These are phyloP conservation scores for Termitomyces sp. DNA, from an alignment of 768 basidiomycete species.

Conservation along the genomic window DNA sequence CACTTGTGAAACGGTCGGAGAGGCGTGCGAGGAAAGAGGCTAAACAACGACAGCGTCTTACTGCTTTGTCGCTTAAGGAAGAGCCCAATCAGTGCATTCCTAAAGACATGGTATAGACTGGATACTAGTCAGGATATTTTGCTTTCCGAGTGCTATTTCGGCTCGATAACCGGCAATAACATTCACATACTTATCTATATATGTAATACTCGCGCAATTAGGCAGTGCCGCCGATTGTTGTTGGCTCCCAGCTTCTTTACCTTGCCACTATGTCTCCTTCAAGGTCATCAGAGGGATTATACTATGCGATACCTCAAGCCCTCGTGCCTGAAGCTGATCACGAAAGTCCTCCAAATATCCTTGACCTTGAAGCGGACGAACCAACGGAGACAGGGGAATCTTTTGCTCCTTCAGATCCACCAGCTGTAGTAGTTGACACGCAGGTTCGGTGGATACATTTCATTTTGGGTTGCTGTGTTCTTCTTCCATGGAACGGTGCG, in stretches of 20 bases:
- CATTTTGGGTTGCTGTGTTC: constrained; percentile 54
- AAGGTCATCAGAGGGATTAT: constrained; percentile 33
- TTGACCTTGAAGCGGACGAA: constrained; percentile 29
- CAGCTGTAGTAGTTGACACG: constrained; percentile 21
- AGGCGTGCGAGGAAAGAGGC: constrained; percentile 49
- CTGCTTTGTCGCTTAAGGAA: constrained; percentile 47
- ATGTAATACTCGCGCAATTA: not conserved
- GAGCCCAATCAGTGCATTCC: constrained; percentile 62
- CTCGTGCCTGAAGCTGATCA: constrained; percentile 26
- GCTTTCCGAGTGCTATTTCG: too few species aligned
- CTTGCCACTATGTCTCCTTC: constrained; percentile 22
- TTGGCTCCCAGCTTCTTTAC: constrained; percentile 4
- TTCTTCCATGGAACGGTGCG: constrained; percentile 89
- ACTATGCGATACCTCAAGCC: constrained; percentile 41
- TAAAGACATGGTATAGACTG: constrained; percentile 13
- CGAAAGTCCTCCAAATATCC: constrained; percentile 17
- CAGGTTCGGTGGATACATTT: constrained; percentile 63
- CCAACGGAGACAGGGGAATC: constrained; percentile 15
- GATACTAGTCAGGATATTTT: not conserved
- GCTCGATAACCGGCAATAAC: too few species aligned
- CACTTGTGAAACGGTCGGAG: constrained; percentile 52
- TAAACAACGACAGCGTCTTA: constrained; percentile 52
- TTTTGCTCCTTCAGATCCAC: constrained; percentile 20
- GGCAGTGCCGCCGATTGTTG: not conserved
- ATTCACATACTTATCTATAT: not conserved